These are phyloP conservation scores for Puccinia brachypodii DNA, from an alignment of 1,284 basidiomycete species.

Conservation along the genomic window DNA sequence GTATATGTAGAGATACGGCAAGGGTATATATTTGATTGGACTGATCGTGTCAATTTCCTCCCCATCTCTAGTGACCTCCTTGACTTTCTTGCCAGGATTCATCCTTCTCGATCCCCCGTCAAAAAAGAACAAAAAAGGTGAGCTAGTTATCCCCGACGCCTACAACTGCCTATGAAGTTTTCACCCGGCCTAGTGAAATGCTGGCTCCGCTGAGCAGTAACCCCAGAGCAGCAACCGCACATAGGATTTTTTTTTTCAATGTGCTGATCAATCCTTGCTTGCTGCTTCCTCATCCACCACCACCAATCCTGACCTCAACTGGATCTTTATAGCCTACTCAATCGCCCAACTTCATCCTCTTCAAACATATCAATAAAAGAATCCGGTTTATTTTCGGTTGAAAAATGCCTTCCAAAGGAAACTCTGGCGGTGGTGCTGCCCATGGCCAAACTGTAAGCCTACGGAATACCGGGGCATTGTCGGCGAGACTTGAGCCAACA, in stretches of 20 bases:
- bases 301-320: background rate
- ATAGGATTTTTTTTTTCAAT: background rate
- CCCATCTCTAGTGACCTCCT: too few species aligned
- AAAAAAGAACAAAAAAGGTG: too few species aligned
- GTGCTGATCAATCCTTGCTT: background rate
- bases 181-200: too few species aligned
- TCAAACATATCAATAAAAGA: background rate
- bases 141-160: too few species aligned
- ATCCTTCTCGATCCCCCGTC: too few species aligned
- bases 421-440: background rate
- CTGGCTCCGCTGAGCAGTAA: too few species aligned
- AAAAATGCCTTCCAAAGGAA: conserved; percentile 2
- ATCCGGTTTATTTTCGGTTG: background rate
- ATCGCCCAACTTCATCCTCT: background rate
- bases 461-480: background rate
- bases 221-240: too few species aligned
- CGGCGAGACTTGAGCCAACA: background rate
- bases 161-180: too few species aligned
- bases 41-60: too few species aligned
- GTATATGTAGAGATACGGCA: too few species aligned
- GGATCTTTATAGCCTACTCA: background rate
- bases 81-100: too few species aligned
- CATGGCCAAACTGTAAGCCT: background rate
- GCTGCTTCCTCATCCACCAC: background rate
- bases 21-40: too few species aligned